Evolutionary conservation across 2,329 filamentous ascomycete genomes (phyloP).

Genomic region (Huntiella omanensis): DNA sequence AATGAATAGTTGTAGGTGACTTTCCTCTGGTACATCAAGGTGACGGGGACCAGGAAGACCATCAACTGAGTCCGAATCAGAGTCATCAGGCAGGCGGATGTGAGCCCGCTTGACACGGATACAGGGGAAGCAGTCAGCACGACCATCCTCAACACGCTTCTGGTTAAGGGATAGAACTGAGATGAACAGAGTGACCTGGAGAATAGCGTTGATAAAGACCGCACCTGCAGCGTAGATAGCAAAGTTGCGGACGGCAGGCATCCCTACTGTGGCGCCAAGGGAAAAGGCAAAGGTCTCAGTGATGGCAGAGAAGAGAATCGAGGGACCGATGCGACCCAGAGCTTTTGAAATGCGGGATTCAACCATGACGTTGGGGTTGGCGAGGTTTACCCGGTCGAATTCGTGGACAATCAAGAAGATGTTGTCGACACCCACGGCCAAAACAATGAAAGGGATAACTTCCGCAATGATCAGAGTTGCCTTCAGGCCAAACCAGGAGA

Average conservation of each 20-base stretch:
- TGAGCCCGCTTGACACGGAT: constrained; percentile 60
- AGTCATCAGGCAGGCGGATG: constrained; percentile 35
- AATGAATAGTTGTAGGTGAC: constrained; percentile 68
- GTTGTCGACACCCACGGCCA: constrained; percentile 95
- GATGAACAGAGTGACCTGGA: constrained; percentile 94
- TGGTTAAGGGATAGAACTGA: constrained; percentile 86
- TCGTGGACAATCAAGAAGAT: constrained; percentile 98
- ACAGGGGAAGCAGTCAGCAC: constrained; percentile 85
- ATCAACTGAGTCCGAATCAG: constrained; percentile 15
- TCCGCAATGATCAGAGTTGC: constrained; percentile 96
- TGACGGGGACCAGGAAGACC: not conserved
- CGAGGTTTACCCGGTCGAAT: constrained; percentile 85
- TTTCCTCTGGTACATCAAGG: constrained; percentile 62
- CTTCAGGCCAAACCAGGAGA: constrained; percentile 80
- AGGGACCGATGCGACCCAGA: constrained; percentile 90
- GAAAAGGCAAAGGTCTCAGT: constrained; percentile 91
- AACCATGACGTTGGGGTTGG: constrained; percentile 73
- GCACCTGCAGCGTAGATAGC: constrained; percentile 90
- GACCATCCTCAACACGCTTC: constrained; percentile 66
- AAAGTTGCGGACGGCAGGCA: constrained; percentile 96
- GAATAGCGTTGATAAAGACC: constrained; percentile 88
- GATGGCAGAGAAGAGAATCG: constrained; percentile 83
- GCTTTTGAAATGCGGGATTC: constrained; percentile 73
- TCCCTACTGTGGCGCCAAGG: constrained; percentile 81
- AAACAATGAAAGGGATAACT: constrained; percentile 90